Evolutionary conservation across 2,329 filamentous ascomycete genomes (phyloP).

Genomic region (Alternaria gansuensis): DNA sequence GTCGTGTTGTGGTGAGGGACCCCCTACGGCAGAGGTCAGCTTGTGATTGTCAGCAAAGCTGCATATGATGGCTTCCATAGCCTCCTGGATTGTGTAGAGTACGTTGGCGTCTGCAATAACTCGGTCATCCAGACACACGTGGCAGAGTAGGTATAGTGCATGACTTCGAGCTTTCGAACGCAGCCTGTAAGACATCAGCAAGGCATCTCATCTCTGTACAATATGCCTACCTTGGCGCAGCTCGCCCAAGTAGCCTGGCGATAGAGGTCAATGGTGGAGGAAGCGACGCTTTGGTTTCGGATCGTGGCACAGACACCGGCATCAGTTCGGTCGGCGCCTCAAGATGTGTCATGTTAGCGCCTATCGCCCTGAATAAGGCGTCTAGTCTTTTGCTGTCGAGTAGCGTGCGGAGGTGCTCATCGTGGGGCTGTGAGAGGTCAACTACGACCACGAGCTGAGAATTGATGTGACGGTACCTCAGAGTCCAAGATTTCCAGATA

Average conservation of each 20-base stretch:
- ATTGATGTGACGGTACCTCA: conserved; percentile 24
- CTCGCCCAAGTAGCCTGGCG: conserved; percentile 35
- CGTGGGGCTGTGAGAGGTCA: conserved; percentile 28
- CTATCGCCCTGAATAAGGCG: conserved; percentile 66
- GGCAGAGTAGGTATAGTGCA: conserved; percentile 40
- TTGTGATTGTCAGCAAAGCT: conserved; percentile 36
- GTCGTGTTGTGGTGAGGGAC: conserved; percentile 16
- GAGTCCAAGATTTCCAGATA: conserved; percentile 43
- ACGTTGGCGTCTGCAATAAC: conserved; percentile 34
- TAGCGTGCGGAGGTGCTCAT: conserved; percentile 43
- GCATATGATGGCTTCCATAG: conserved; percentile 46
- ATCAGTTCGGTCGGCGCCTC: conserved; percentile 12
- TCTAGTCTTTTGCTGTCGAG: conserved; percentile 56
- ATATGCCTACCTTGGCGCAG: conserved; percentile 38
- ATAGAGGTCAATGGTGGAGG: conserved; percentile 38
- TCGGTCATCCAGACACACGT: conserved; percentile 46
- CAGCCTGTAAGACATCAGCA: conserved; percentile 32
- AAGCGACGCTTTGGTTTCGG: conserved; percentile 23
- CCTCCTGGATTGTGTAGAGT: conserved; percentile 40
- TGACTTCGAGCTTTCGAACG: conserved; percentile 31
- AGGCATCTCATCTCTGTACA: neutral
- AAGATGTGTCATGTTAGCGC: conserved; percentile 54
- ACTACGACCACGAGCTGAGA: neutral
- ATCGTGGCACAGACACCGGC: conserved; percentile 16
- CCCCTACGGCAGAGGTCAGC: conserved; percentile 38